phyloP scores from a whole-genome alignment of 768 basidiomycete species.

The Mycena albidolilacea region DNA sequence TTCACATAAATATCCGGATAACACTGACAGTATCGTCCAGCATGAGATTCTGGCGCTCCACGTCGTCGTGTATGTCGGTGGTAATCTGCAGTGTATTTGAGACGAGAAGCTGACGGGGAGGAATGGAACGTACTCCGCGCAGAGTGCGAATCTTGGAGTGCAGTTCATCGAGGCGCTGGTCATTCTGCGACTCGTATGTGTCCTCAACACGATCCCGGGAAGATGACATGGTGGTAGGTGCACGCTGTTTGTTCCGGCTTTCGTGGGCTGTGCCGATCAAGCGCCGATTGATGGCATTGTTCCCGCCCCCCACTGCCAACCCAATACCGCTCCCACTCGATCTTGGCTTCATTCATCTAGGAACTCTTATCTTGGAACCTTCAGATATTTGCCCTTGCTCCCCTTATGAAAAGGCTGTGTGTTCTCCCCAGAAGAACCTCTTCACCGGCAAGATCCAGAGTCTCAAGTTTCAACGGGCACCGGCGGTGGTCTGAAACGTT shows the following conservation, averaged over 20 bases:
- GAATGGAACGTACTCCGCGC: slow-evolving; percentile 71
- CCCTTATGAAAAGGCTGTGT: no score
- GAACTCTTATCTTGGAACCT: no score
- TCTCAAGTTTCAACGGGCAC: no score
- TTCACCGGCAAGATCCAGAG: no score
- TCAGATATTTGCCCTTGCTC: no score
- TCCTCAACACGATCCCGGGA: slow-evolving; percentile 70
- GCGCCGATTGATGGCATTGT: slow-evolving; percentile 1
- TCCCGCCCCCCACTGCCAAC: not conserved
- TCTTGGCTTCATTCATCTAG: no score
- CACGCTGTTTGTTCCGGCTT: slow-evolving; percentile 2
- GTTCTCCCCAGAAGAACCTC: no score
- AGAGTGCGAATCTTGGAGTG: slow-evolving; percentile 88
- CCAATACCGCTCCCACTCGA: no score
- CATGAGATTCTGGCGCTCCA: slow-evolving; percentile 84
- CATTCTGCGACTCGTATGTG: slow-evolving; percentile 89
- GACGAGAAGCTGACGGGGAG: not conserved
- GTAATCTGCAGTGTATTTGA: slow-evolving; percentile 71
- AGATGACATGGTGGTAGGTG: slow-evolving; percentile 45
- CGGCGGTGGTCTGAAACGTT: no score
- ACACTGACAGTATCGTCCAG: slow-evolving; percentile 81
- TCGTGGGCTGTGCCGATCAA: not conserved
- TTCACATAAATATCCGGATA: not conserved
- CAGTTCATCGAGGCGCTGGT: slow-evolving; percentile 85
- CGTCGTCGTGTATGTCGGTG: slow-evolving; percentile 88